phyloP scores from a whole-genome alignment of 2,329 filamentous ascomycete species.

The Penicillium sp. region DNA sequence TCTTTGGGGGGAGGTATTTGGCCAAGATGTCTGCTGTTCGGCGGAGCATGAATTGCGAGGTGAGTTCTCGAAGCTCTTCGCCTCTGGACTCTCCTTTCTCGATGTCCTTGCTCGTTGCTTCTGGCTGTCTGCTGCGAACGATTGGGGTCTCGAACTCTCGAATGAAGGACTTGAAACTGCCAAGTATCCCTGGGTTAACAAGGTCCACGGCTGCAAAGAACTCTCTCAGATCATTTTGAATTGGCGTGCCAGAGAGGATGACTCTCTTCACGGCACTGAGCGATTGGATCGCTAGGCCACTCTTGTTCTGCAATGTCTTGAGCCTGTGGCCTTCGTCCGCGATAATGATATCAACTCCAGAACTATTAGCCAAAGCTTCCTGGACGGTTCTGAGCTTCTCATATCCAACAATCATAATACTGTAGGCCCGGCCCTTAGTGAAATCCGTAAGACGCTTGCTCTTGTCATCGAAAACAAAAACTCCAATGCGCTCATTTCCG shows the following conservation, averaged over 20 bases:
- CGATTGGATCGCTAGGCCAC: constrained; percentile 56
- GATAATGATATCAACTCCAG: constrained; percentile 59
- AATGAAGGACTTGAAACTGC: constrained; percentile 55
- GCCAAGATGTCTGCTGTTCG: constrained; percentile 58
- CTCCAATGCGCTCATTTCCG: constrained; percentile 59
- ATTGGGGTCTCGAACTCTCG: constrained; percentile 58
- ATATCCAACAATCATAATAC: constrained; percentile 65
- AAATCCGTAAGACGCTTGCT: constrained; percentile 58
- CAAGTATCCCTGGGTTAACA: constrained; percentile 58
- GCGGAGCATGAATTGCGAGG: constrained; percentile 57
- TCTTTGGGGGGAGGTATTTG: constrained; percentile 58
- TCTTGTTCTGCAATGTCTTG: constrained; percentile 62
- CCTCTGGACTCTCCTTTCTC: constrained; percentile 56
- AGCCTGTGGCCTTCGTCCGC: constrained; percentile 62
- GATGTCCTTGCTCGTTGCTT: constrained; percentile 52
- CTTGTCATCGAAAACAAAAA: constrained; percentile 56
- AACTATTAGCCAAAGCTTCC: constrained; percentile 55
- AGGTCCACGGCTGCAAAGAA: constrained; percentile 62
- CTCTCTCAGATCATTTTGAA: constrained; percentile 60
- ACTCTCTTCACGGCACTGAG: constrained; percentile 54
- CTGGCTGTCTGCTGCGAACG: constrained; percentile 55
- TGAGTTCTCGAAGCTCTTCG: constrained; percentile 53
- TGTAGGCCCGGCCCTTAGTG: constrained; percentile 59
- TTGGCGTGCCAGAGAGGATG: constrained; percentile 58
- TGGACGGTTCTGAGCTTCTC: constrained; percentile 60